Evolutionary conservation across 2,329 filamentous ascomycete genomes (phyloP).

Genomic region (Colletotrichum horii): DNA sequence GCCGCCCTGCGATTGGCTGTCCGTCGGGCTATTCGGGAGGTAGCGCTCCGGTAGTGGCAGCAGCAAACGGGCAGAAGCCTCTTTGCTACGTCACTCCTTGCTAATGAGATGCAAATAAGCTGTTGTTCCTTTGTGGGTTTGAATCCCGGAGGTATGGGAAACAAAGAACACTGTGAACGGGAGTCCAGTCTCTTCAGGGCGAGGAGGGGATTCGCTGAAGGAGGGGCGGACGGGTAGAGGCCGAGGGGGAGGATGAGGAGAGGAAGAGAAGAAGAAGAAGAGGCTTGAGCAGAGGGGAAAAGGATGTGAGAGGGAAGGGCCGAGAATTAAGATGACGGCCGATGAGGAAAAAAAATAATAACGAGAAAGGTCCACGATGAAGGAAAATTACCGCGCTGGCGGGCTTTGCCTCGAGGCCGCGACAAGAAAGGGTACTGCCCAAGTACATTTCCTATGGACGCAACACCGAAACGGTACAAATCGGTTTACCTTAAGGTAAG

Average conservation of each 20-base stretch:
- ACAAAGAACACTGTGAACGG: neutral
- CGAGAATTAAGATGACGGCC: neutral
- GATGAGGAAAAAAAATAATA: constrained; percentile 9
- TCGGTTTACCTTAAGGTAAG: neutral
- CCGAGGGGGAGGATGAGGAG: neutral
- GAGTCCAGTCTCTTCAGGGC: neutral
- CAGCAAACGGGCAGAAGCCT: neutral
- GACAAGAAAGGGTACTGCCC: neutral
- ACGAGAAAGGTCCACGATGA: constrained; percentile 12
- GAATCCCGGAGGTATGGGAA: neutral
- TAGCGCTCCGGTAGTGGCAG: neutral
- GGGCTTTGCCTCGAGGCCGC: neutral
- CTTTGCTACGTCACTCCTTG: neutral
- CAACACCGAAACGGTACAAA: neutral
- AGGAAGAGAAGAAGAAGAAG: neutral
- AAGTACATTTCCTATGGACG: neutral
- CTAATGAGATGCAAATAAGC: neutral
- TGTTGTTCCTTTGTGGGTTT: neutral
- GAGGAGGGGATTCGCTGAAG: neutral
- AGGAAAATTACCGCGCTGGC: constrained; percentile 11
- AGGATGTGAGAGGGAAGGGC: neutral
- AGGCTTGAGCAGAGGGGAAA: constrained; percentile 4
- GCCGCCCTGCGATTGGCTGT: constrained; percentile 1
- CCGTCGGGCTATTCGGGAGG: neutral
- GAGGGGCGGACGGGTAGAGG: neutral